phyloP scores from a whole-genome alignment of 2,329 filamentous ascomycete genomes.

The Microcyclospora tardicrescens region DNA sequence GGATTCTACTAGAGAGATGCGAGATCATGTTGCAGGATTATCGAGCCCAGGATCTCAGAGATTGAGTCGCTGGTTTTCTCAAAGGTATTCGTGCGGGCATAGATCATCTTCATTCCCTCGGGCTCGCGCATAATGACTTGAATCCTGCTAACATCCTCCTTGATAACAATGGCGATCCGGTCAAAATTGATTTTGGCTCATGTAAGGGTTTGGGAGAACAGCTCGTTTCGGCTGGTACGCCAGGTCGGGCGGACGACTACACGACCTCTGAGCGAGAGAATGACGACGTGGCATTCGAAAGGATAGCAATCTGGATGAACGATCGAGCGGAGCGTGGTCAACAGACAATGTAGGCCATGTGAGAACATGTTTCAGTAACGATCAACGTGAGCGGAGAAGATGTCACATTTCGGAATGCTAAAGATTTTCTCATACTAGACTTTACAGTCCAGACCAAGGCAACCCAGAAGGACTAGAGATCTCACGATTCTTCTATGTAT shows the following conservation, averaged over 20 bases:
- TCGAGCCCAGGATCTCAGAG: constrained; percentile 6
- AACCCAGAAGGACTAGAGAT: too few species aligned
- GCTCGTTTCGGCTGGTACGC: constrained; percentile 12
- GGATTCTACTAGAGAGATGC: constrained; percentile 10
- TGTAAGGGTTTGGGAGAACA: constrained; percentile 12
- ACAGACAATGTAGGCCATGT: too few species aligned
- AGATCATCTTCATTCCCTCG: constrained; percentile 19
- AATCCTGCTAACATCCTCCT: constrained; percentile 23
- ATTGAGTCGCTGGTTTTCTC: constrained; percentile 7
- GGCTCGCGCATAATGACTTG: constrained; percentile 23
- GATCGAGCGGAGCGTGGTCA: neutral
- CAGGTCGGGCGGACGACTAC: constrained; percentile 10
- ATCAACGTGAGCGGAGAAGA: too few species aligned
- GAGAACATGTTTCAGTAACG: too few species aligned
- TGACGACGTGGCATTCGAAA: constrained; percentile 1
- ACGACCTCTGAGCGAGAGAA: constrained; percentile 1
- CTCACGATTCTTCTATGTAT: too few species aligned
- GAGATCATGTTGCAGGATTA: constrained; percentile 8
- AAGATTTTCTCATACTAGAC: too few species aligned
- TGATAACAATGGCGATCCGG: constrained; percentile 11
- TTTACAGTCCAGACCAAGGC: too few species aligned
- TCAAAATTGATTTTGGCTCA: constrained; percentile 23
- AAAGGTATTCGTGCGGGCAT: constrained; percentile 14
- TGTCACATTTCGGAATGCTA: too few species aligned
- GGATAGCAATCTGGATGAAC: constrained; percentile 1